These are phyloP conservation scores for Auricularia heimuer DNA, from an alignment of 768 basidiomycete species.

Conservation along the genomic window DNA sequence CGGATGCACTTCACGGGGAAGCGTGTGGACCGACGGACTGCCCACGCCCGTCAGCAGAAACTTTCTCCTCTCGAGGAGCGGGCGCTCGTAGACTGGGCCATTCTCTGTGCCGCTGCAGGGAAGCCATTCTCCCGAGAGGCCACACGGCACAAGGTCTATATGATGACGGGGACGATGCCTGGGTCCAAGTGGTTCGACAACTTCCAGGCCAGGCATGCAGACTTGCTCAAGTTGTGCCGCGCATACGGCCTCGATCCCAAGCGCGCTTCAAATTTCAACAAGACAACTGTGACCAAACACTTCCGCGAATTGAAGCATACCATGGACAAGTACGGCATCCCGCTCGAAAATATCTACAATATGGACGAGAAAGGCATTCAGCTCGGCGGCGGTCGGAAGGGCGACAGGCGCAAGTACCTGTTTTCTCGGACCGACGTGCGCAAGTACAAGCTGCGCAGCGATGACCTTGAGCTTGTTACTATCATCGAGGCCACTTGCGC, in stretches of 20 bases:
- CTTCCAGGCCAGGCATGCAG: not conserved
- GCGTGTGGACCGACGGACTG: not conserved
- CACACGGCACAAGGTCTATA: not conserved
- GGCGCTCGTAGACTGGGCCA: not conserved
- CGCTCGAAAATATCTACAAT: conserved; percentile 9
- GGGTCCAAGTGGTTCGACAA: not conserved
- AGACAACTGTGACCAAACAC: not conserved
- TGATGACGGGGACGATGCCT: not conserved
- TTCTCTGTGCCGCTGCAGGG: not conserved
- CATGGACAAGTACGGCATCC: conserved; percentile 5
- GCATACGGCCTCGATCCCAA: conserved; percentile 6
- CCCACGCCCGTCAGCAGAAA: not conserved
- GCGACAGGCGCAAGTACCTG: conserved; percentile 8
- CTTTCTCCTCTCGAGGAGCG: not conserved
- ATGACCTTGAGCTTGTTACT: conserved; percentile 35
- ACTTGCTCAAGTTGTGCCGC: not conserved
- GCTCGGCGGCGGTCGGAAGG: conserved; percentile 9
- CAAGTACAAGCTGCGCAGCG: conserved; percentile 18
- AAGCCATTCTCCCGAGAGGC: not conserved
- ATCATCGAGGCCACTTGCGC: conserved; percentile 36
- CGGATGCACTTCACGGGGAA: too few relatives aligned
- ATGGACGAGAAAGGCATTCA: conserved; percentile 8
- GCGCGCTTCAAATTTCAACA: conserved; percentile 5
- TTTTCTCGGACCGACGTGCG: conserved; percentile 12
- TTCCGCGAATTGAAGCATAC: conserved; percentile 1